Base-by-base conservation (phyloP, 352 stramenopile species). In the Phytopythium cucurbitacearum region DNA sequence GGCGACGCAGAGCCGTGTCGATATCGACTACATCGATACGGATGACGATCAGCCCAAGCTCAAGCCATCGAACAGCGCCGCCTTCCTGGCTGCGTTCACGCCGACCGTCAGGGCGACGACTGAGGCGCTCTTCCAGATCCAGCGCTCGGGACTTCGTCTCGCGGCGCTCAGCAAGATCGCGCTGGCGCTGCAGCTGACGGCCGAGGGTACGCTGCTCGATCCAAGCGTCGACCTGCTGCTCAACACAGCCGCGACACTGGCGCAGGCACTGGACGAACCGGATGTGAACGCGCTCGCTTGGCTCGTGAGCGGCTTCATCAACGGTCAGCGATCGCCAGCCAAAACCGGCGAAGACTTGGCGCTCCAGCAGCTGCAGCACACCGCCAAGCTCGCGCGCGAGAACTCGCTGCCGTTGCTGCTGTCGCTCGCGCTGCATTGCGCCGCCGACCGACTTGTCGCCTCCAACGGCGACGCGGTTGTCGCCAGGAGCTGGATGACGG, bases 281-380 rank as follows among this genome's bases (percentile, higher is more conserved):
- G 72, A 83, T 51, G 48, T 83, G 39, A 48, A 63, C 37, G 59
- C 67, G 3, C 63, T 83, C 37, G 66, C 72, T 42, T 83, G 66
- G 72, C 59, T 83, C 36, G 59, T 64, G 3, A 79, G 69, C 36
- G 72, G 65, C 0, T 78, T 72, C 53, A 71, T 81, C 38, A 77
- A 81, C 36, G 40, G 71, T 1, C 59, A 75, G 12, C 51, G 56
- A 1, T 35, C 56, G 9, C 41, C 5, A 42, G 4, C 10, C 32
- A 13, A 36, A 32, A 4, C 51, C 43, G 5, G 61, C 59, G 15
- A 63, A 28, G 44, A 50, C 4, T 50, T 77, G 9, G 69, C 67
- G 5, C 53, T 66, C 11, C 49, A 48, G 0, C 69, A 83, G 55
- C 48, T 75, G 11, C 52, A 67, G 37, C 49, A 77, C 49, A 62